These are phyloP conservation scores for Aureobasidium sp. DNA, from an alignment of 2,329 filamentous ascomycete genomes.

Conservation along the genomic window DNA sequence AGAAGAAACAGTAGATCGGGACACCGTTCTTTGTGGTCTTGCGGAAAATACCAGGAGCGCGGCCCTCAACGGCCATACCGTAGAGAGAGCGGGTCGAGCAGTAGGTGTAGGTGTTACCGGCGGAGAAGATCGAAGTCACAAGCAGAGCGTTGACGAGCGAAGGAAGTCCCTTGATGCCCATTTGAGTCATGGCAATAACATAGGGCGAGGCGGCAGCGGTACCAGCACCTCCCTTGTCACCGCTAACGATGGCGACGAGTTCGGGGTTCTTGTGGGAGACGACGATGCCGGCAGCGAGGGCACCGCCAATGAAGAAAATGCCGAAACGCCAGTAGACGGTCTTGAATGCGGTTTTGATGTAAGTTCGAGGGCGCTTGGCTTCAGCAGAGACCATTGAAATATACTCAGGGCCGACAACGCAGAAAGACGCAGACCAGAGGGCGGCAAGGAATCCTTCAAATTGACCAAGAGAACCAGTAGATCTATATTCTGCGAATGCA, in stretches of 20 bases:
- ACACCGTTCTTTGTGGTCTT: constrained; percentile 54
- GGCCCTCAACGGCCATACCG: constrained; percentile 46
- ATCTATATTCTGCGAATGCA: constrained; percentile 26
- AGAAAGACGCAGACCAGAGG: constrained; percentile 37
- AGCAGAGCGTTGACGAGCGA: constrained; percentile 32
- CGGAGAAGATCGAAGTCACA: constrained; percentile 50
- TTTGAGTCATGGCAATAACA: constrained; percentile 40
- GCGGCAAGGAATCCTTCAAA: constrained; percentile 32
- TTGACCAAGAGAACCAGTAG: neutral
- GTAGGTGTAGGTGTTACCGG: constrained; percentile 52
- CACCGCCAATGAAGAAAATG: constrained; percentile 42
- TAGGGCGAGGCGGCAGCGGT: constrained; percentile 26
- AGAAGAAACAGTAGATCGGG: constrained; percentile 48
- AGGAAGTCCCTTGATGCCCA: constrained; percentile 39
- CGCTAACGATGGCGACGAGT: constrained; percentile 23
- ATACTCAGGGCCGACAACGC: constrained; percentile 42
- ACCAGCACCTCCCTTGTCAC: constrained; percentile 17
- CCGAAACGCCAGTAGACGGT: constrained; percentile 43
- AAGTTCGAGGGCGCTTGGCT: constrained; percentile 37
- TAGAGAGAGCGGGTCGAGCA: constrained; percentile 48
- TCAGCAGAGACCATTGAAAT: constrained; percentile 45
- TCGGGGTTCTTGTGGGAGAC: constrained; percentile 27
- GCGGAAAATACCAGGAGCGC: constrained; percentile 47
- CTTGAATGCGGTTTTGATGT: constrained; percentile 45
- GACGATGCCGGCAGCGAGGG: constrained; percentile 40